phyloP scores from a whole-genome alignment of 176 grass and related monocot genomes.

The Urochloa ruziziensis region DNA sequence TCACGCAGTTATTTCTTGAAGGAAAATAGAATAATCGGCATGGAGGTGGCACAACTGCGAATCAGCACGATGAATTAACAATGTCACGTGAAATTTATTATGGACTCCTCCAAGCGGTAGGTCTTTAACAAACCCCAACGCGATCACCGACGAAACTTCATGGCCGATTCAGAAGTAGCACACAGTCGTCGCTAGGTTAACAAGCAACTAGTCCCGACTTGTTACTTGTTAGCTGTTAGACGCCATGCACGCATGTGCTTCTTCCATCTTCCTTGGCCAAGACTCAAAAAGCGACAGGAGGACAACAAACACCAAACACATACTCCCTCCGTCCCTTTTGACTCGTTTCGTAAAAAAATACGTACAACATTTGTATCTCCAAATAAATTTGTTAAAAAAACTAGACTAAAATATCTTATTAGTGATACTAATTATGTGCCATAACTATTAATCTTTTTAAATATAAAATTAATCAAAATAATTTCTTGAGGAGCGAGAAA shows the following conservation, averaged over 20 bases:
- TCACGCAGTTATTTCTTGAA: no score
- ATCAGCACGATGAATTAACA: not conserved
- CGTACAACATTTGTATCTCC: no score
- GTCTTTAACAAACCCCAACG: not conserved
- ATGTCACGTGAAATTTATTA: not conserved
- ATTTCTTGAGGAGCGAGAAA: no score
- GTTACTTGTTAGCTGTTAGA: not conserved
- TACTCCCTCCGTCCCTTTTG: no score
- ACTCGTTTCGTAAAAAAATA: no score
- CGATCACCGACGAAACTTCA: not conserved
- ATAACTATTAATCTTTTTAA: no score
- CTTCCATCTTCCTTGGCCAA: not conserved
- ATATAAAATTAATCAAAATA: no score
- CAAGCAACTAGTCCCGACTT: not conserved
- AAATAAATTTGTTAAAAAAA: no score
- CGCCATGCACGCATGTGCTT: not conserved
- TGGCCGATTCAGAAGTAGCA: not conserved
- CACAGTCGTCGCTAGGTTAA: not conserved
- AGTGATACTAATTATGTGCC: no score
- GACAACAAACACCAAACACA: not conserved
- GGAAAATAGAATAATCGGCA: no score
- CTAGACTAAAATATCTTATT: no score
- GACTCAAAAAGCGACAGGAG: not conserved
- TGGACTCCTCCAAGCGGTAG: not conserved
- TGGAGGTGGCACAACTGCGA: no score